phyloP scores from a whole-genome alignment of 2,329 filamentous ascomycete genomes.

The Diaporthe citri region DNA sequence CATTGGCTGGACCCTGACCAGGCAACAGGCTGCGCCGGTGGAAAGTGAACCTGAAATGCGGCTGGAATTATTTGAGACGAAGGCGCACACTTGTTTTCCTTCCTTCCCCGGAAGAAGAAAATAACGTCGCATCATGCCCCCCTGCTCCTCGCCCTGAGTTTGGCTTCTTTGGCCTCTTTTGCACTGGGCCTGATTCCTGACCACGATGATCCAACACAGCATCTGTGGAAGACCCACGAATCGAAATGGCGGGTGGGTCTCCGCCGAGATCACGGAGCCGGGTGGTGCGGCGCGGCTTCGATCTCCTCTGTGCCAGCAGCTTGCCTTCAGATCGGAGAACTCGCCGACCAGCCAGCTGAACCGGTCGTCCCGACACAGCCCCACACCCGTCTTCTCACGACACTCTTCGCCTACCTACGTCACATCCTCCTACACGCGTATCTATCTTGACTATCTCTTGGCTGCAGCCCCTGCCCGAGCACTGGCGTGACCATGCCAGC shows the following conservation, averaged over 20 bases:
- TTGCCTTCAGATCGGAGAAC: slow-evolving; percentile 10
- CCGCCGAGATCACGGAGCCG: background rate
- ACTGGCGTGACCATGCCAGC: background rate
- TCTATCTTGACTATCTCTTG: background rate
- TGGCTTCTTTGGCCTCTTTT: background rate
- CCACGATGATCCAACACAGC: background rate
- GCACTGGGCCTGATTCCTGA: background rate
- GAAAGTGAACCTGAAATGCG: background rate
- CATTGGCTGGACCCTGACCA: background rate
- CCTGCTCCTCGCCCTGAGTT: background rate
- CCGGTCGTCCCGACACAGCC: background rate
- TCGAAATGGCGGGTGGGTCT: slow-evolving; percentile 9
- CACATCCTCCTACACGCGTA: background rate
- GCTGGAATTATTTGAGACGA: background rate
- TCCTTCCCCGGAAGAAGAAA: background rate
- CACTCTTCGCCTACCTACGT: slow-evolving; percentile 5
- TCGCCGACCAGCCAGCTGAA: background rate
- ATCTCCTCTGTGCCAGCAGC: background rate
- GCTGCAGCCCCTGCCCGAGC: background rate
- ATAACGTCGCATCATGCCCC: background rate
- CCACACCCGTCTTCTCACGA: slow-evolving; percentile 7
- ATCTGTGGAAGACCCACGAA: background rate
- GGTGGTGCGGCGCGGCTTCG: background rate
- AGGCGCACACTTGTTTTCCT: background rate
- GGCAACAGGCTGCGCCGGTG: background rate